A percentile compares a stretch with the other conserved stretches of the same genome.
phyloP scores from a whole-genome alignment of 768 basidiomycete genomes.

The Fistulinella prunicolor region DNA sequence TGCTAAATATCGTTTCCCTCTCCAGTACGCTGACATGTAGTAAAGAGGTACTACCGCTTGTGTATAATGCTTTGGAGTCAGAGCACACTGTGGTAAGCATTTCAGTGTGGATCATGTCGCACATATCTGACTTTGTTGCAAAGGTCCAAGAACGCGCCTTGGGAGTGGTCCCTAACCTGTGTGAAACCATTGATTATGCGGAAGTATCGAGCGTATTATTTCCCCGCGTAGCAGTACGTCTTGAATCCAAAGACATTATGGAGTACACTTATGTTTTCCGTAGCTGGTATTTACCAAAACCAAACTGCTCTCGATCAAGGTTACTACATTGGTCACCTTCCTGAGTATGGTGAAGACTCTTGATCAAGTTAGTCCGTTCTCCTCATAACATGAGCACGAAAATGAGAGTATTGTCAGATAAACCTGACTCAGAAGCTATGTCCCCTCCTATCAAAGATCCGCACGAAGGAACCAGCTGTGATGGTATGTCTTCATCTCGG shows the following conservation, averaged over 20 bases:
- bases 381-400: background rate
- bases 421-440: constrained; percentile 95
- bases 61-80: constrained; percentile 95
- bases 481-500: constrained; percentile 52
- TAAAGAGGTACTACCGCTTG: constrained; percentile 89
- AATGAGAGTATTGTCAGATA: constrained; percentile 42
- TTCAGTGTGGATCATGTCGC: background rate
- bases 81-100: constrained; percentile 75
- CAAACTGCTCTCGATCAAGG: constrained; percentile 85
- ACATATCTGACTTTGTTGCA: constrained; percentile 4
- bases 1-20: constrained; percentile 8
- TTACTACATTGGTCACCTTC: constrained; percentile 82
- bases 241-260: constrained; percentile 6
- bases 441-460: constrained; percentile 89
- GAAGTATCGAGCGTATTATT: constrained; percentile 90
- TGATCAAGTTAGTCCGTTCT: constrained; percentile 59
- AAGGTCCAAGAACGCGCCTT: constrained; percentile 93
- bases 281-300: constrained; percentile 94
- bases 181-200: constrained; percentile 92
- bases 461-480: constrained; percentile 94
- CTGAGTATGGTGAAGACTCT: constrained; percentile 84
- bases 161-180: constrained; percentile 77
- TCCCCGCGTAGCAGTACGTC: constrained; percentile 84
- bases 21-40: constrained; percentile 2
- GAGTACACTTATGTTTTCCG: constrained; percentile 12